Base-by-base conservation (phyloP, 75 land plant species). In the Ceratopteris richardii region DNA sequence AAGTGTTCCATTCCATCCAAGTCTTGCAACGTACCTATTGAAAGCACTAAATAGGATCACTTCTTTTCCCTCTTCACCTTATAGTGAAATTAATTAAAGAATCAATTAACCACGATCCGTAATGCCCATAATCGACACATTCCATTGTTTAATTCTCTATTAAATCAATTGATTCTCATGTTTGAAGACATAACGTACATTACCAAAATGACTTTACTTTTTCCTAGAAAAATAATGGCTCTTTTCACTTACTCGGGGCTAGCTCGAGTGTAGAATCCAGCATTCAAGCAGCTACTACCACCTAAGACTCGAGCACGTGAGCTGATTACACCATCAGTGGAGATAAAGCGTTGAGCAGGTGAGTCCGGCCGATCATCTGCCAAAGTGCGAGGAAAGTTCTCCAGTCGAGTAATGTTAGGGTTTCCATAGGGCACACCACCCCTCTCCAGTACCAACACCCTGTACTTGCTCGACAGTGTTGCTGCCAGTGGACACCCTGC, bases 401-500 rank as follows among this genome's bases (percentile, higher is more conserved):
- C 58, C 7, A 73, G 13, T 20, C 63, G 29, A 0, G 86, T 72
- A 26, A 89, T 61, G 52, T 82, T 82, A 9, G 29, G 51, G 71
- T 89, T 86, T 29, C 69, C 72, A 46, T 82, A 82, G 0, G 94
- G 94, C 19, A 74, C 72, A 0, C 80, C 82, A 0, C 95, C 95
- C 42, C 95, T 79, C 43, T 89, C 95, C 31, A 89, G 71, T 16
- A 89, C 31, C 17, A 89, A 64, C 11, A 88, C 54, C 27, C 54
- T 2, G 25, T 52, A 52, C 2, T 3, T 52, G 28, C 54, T 52
- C 25, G 90, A 84, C 2, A 84, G 59, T 6, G 87, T 87, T 14
- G 92, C 88, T 0, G 89, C 94, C 30, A 89, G 44, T 4, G 94
- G 83, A 43, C 88, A 84, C 1, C 88, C 94, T 11, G 89, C 85